Conservation (phyloP, 23 red algal genomes). For the Gracilaria gracilis region DNA sequence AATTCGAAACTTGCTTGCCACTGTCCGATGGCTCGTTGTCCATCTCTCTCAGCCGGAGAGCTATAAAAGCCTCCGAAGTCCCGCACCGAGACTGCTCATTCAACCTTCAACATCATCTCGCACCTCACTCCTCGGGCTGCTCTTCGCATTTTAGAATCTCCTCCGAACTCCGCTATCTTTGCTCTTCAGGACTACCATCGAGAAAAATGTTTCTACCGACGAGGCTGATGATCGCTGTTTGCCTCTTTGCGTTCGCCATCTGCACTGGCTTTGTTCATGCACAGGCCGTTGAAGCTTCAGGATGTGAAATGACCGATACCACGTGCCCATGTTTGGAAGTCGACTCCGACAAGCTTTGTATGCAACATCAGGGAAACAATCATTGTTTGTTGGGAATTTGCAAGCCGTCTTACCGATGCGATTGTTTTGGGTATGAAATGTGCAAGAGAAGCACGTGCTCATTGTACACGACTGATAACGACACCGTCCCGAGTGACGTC, state of each 20-base stretch:
- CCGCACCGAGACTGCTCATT: not conserved
- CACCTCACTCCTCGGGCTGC: not conserved
- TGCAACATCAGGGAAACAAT: not conserved
- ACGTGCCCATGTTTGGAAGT: not conserved
- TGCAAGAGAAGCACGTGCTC: not conserved
- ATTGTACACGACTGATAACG: not conserved
- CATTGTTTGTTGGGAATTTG: not conserved
- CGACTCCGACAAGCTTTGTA: not conserved
- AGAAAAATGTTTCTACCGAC: not conserved
- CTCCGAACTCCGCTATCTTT: not conserved
- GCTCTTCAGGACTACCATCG: not conserved
- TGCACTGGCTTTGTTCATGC: not conserved
- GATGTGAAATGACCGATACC: not conserved
- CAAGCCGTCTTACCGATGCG: constrained; percentile 2
- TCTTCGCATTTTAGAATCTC: not conserved
- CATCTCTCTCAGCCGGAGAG: not conserved
- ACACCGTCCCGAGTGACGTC: not conserved
- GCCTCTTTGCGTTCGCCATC: not conserved
- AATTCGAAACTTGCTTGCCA: not conserved
- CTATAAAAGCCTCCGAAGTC: not conserved
- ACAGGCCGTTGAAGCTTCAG: not conserved
- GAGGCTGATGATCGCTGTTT: not conserved
- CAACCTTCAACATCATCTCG: not conserved
- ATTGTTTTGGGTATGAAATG: not conserved
- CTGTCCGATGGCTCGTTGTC: not conserved